Percentiles rank a stretch among this genome's conserved stretches.
phyloP scores from a whole-genome alignment of 148 eudicot genomes.

The Arbutus unedo region DNA sequence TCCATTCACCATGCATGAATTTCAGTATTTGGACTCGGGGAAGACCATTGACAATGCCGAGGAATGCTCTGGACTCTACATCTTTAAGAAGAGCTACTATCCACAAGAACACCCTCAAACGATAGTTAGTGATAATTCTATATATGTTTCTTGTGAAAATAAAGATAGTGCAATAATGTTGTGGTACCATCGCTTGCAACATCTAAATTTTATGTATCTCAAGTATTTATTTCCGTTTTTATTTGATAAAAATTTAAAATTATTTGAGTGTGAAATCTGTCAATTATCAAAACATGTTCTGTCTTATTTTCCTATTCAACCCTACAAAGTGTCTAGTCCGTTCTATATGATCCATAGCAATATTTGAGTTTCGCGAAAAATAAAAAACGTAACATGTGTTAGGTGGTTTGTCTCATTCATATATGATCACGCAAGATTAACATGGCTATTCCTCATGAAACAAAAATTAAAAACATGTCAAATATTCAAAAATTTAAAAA shows the following conservation, averaged over 20 bases:
- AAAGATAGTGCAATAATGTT: conserved; percentile 1
- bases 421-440: neutral
- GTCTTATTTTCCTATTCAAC: neutral
- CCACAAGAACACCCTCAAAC: too few relatives aligned
- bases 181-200: neutral
- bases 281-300: neutral
- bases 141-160: neutral
- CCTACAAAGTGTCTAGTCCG: neutral
- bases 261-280: neutral
- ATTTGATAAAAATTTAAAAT: neutral
- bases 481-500: neutral
- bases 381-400: neutral
- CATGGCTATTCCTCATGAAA: neutral
- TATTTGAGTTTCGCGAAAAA: neutral
- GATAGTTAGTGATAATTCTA: neutral
- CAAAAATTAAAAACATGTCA: neutral
- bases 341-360: neutral
- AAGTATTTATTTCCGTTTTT: neutral
- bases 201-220: neutral
- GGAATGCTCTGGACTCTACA: too few relatives aligned
- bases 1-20: too few relatives aligned
- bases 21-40: too few relatives aligned
- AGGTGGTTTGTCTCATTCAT: neutral
- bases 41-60: too few relatives aligned
- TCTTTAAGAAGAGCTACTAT: too few relatives aligned